A percentile compares a stretch with the other conserved stretches of the same genome.
phyloP scores from a whole-genome alignment of 345 rosid species.

The Boechera stricta region DNA sequence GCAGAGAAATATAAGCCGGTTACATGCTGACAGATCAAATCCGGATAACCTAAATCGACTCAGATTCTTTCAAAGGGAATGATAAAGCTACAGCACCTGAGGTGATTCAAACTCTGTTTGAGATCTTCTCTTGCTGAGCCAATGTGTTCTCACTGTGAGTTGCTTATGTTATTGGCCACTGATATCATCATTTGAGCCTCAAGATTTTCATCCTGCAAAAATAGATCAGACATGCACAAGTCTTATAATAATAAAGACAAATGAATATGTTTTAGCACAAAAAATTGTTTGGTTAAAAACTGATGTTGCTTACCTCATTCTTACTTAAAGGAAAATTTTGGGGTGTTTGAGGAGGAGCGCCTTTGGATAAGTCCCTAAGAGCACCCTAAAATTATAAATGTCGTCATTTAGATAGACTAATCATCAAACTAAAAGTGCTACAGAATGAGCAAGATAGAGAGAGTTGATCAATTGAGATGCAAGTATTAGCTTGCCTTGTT shows the following conservation, averaged over 20 bases:
- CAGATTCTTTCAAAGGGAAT: slow-evolving; percentile 22
- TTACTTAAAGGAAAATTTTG: slow-evolving; percentile 45
- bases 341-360: slow-evolving; percentile 54
- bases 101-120: slow-evolving; percentile 16
- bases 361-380: slow-evolving; percentile 64
- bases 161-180: slow-evolving; percentile 40
- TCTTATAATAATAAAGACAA: not conserved
- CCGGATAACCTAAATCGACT: slow-evolving; percentile 28
- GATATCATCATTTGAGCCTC: slow-evolving; percentile 48
- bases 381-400: slow-evolving; percentile 56
- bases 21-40: slow-evolving; percentile 31
- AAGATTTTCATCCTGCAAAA: slow-evolving; percentile 51
- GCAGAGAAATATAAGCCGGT: slow-evolving; percentile 11
- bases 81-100: slow-evolving; percentile 17
- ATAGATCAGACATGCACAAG: not conserved
- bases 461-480: not conserved
- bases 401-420: slow-evolving; percentile 11
- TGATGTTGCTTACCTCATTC: slow-evolving; percentile 49
- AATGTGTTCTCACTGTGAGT: slow-evolving; percentile 43
- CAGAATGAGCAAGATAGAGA: slow-evolving; percentile 1
- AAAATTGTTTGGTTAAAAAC: not conserved
- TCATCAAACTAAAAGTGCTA: not conserved
- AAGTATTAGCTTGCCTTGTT: slow-evolving; percentile 55
- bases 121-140: slow-evolving; percentile 29
- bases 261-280: not conserved